Conservation (phyloP, 1,284 basidiomycete species). For the Puccinia triticina region DNA sequence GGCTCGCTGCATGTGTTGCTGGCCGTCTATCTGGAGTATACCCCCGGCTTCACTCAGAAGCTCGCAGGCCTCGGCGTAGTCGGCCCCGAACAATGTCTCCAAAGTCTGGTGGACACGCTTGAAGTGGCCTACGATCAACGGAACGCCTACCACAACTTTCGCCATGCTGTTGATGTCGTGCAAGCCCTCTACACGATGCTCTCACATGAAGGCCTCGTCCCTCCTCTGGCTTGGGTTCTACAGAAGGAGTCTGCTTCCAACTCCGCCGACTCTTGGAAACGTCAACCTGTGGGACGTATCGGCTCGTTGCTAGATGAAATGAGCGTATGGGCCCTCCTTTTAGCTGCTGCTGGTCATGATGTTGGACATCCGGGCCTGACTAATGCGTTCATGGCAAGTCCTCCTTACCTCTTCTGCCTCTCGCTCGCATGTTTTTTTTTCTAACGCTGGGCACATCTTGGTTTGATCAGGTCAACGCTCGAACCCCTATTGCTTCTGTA, state of each 20-base stretch:
- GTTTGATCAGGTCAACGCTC: slow-evolving; percentile 78
- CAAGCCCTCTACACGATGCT: slow-evolving; percentile 88
- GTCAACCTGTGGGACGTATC: slow-evolving; percentile 62
- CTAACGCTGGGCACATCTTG: neutral
- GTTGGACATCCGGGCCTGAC: slow-evolving; percentile 90
- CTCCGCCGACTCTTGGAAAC: neutral
- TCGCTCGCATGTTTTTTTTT: neutral
- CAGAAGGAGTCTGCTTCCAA: slow-evolving; percentile 52
- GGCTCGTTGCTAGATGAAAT: slow-evolving; percentile 66
- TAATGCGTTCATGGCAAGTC: slow-evolving; percentile 83
- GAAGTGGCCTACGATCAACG: slow-evolving; percentile 80
- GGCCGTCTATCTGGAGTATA: slow-evolving; percentile 66
- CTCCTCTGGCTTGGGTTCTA: slow-evolving; percentile 69
- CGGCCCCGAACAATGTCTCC: slow-evolving; percentile 21
- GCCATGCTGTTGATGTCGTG: slow-evolving; percentile 89
- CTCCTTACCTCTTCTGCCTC: slow-evolving; percentile 1
- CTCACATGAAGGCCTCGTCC: slow-evolving; percentile 73
- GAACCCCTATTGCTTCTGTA: slow-evolving; percentile 79
- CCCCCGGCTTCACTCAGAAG: slow-evolving; percentile 37
- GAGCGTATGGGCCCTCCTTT: slow-evolving; percentile 79
- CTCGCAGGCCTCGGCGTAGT: slow-evolving; percentile 10
- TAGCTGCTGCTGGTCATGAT: slow-evolving; percentile 92
- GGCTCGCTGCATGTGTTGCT: slow-evolving; percentile 69
- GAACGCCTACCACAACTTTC: slow-evolving; percentile 93
- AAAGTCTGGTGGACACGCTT: slow-evolving; percentile 65